phyloP scores from a whole-genome alignment of 2,329 filamentous ascomycete species.

The Penicillium sp. region DNA sequence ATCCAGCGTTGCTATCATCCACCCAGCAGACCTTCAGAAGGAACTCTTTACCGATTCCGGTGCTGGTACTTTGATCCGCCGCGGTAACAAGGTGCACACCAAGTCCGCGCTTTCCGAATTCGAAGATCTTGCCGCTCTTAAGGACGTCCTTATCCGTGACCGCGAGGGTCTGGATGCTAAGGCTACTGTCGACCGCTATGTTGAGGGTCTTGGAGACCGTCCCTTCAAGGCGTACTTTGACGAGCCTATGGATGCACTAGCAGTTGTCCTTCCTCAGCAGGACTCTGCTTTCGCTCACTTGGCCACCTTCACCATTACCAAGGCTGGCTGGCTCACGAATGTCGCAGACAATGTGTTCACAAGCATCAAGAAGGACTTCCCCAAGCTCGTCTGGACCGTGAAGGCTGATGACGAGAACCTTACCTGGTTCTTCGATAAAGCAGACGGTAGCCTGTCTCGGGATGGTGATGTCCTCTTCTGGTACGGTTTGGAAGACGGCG shows the following conservation, averaged over 20 bases:
- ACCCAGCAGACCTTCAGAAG: slow-evolving; percentile 91
- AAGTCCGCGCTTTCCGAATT: slow-evolving; percentile 70
- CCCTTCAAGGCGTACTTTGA: slow-evolving; percentile 94
- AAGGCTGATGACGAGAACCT: slow-evolving; percentile 94
- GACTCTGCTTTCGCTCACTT: slow-evolving; percentile 72
- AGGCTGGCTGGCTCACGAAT: slow-evolving; percentile 90
- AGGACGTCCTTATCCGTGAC: slow-evolving; percentile 77
- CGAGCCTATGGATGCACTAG: slow-evolving; percentile 87
- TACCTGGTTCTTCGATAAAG: slow-evolving; percentile 97
- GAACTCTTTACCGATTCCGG: slow-evolving; percentile 96
- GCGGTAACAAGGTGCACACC: slow-evolving; percentile 82
- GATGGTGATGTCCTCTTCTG: slow-evolving; percentile 92
- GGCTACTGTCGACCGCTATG: slow-evolving; percentile 80
- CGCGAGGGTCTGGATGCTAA: slow-evolving; percentile 76
- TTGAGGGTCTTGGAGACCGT: slow-evolving; percentile 70
- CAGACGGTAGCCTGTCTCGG: slow-evolving; percentile 82
- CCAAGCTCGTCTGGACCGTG: slow-evolving; percentile 92
- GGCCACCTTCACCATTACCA: slow-evolving; percentile 87
- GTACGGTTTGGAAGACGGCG: slow-evolving; percentile 80
- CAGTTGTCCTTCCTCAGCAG: slow-evolving; percentile 71
- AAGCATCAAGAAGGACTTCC: slow-evolving; percentile 88
- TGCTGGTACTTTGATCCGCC: slow-evolving; percentile 85
- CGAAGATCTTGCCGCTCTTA: slow-evolving; percentile 69
- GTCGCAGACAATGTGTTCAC: slow-evolving; percentile 93
- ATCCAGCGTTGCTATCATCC: slow-evolving; percentile 95